Conservation (phyloP, 805 yeast genomes). For the Yarrowia sp. region DNA sequence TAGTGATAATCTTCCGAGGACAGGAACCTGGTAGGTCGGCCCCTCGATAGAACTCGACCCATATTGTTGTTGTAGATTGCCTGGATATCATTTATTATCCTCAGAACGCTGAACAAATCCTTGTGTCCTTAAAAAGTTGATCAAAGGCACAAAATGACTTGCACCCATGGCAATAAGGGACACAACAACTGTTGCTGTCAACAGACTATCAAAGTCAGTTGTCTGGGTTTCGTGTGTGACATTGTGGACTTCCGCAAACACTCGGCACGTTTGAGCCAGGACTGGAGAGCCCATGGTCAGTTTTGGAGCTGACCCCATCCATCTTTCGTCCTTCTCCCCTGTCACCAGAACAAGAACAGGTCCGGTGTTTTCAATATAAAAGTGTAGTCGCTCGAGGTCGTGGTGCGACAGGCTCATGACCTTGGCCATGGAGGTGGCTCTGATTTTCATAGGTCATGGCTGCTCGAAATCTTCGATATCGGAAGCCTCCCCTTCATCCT, state of each 20-base stretch:
- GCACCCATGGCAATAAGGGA: not conserved
- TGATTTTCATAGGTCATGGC: not conserved
- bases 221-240: not conserved
- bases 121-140: constrained; percentile 1
- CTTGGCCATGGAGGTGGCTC: constrained; percentile 18
- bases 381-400: not conserved
- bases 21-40: not conserved
- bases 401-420: not conserved
- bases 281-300: not conserved
- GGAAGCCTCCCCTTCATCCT: not conserved
- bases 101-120: not conserved
- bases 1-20: not conserved
- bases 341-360: constrained; percentile 1
- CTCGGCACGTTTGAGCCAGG: not conserved
- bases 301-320: constrained; percentile 6
- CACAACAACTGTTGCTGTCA: not conserved
- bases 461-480: not conserved
- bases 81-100: not conserved
- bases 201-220: not conserved
- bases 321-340: not conserved
- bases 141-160: not conserved
- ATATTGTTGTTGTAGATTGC: not conserved
- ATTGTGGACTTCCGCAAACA: not conserved
- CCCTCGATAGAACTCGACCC: not conserved
- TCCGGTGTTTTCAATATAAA: not conserved